A percentile compares a stretch with the other conserved stretches of the same genome.
These are phyloP conservation scores for Kodamaea sagamina DNA, from an alignment of 805 yeast species.

Conservation along the genomic window DNA sequence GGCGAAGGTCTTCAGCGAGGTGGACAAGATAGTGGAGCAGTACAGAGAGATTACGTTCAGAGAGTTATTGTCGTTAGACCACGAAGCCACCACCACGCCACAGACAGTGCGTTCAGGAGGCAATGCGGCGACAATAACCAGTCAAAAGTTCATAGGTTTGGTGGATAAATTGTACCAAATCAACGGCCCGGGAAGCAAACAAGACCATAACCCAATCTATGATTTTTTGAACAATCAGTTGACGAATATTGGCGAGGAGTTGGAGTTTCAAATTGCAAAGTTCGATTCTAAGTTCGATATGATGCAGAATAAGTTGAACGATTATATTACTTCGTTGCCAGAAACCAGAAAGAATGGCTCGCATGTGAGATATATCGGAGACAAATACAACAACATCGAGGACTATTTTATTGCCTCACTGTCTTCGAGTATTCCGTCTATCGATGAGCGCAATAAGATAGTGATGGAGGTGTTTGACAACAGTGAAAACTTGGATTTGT, in stretches of 20 bases:
- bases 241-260: constrained; percentile 31
- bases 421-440: constrained; percentile 24
- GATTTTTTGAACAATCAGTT: constrained; percentile 40
- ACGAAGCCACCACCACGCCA: constrained; percentile 26
- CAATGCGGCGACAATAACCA: constrained; percentile 14
- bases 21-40: constrained; percentile 35
- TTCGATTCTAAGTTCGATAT: constrained; percentile 36
- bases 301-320: constrained; percentile 40
- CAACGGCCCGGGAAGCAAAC: constrained; percentile 19
- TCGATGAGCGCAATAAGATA: constrained; percentile 28
- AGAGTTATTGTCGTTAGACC: constrained; percentile 42
- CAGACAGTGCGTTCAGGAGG: constrained; percentile 11
- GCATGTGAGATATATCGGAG: constrained; percentile 38
- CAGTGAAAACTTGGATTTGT: constrained; percentile 42
- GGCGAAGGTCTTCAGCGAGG: constrained; percentile 31
- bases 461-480: constrained; percentile 37
- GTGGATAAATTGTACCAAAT: constrained; percentile 43
- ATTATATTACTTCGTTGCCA: constrained; percentile 36
- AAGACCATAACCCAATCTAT: constrained; percentile 29
- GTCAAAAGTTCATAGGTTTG: constrained; percentile 37
- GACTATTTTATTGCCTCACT: constrained; percentile 36
- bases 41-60: constrained; percentile 37
- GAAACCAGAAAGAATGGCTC: constrained; percentile 38
- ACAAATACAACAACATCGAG: constrained; percentile 39
- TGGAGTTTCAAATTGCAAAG: constrained; percentile 38